phyloP scores from a whole-genome alignment of 202 grass and related monocot species.

The Musa balbisiana region DNA sequence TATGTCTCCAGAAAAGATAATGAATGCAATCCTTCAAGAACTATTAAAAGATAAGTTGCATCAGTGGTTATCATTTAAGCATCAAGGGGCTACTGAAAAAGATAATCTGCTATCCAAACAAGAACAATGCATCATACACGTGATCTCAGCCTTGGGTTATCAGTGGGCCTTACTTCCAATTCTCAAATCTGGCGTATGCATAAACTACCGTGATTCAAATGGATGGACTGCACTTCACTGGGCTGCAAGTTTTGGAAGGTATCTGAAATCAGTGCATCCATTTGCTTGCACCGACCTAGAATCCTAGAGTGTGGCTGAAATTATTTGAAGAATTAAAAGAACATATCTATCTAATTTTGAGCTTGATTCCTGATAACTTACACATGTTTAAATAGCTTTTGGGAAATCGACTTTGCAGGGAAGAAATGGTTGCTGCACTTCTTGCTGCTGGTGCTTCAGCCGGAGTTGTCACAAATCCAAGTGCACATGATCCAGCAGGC shows the following conservation, averaged over 20 bases:
- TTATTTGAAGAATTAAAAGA: neutral
- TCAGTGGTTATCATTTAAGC: constrained; percentile 53
- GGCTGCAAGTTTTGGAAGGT: constrained; percentile 88
- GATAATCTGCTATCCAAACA: constrained; percentile 43
- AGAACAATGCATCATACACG: constrained; percentile 68
- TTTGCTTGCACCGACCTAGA: neutral
- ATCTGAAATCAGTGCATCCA: constrained; percentile 17
- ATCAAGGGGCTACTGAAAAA: constrained; percentile 32
- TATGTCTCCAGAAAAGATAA: constrained; percentile 21
- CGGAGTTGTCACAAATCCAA: constrained; percentile 64
- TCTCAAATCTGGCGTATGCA: constrained; percentile 52
- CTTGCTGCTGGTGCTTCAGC: constrained; percentile 59
- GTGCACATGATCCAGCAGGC: constrained; percentile 43
- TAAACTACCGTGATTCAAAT: constrained; percentile 87
- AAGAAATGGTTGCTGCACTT: constrained; percentile 59
- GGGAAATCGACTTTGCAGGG: constrained; percentile 29
- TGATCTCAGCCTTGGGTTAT: constrained; percentile 70
- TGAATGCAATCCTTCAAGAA: constrained; percentile 50
- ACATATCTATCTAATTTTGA: too few relatives aligned
- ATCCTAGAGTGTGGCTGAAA: neutral
- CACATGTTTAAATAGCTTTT: neutral
- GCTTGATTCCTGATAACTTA: too few relatives aligned
- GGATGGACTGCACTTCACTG: constrained; percentile 94
- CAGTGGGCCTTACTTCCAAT: constrained; percentile 51
- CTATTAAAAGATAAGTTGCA: constrained; percentile 62